Conservation (phyloP, 768 basidiomycete species). For the Russula olivacea region DNA sequence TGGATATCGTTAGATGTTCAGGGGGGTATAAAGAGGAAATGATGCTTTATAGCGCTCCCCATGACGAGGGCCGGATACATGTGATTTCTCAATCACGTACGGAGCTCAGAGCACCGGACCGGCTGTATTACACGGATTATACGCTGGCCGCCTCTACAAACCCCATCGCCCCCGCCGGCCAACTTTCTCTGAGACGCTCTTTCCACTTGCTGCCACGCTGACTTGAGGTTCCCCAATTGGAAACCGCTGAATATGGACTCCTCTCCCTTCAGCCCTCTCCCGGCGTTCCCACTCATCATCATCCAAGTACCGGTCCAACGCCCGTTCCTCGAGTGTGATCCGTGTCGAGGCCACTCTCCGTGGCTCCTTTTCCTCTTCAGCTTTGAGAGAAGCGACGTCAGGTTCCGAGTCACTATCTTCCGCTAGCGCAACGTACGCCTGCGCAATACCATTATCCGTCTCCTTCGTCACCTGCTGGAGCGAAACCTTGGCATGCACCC, state of each 20-base stretch:
- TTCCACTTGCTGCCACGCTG: too few relatives aligned
- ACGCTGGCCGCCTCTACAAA: too few relatives aligned
- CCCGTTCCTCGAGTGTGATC: conserved; percentile 40
- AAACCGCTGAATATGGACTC: conserved; percentile 18
- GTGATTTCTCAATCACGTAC: conserved; percentile 1
- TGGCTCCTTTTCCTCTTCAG: conserved; percentile 27
- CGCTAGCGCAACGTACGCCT: conserved; percentile 65
- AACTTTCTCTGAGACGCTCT: too few relatives aligned
- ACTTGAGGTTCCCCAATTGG: too few relatives aligned
- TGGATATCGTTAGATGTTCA: background rate
- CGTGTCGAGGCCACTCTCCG: background rate
- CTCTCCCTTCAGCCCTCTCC: conserved; percentile 33
- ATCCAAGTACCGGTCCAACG: conserved; percentile 55
- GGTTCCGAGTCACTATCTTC: conserved; percentile 33
- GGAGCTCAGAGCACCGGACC: too few relatives aligned
- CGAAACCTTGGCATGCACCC: conserved; percentile 53
- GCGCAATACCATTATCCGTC: conserved; percentile 58
- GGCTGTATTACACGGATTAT: too few relatives aligned
- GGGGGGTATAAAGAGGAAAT: background rate
- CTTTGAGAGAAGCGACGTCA: conserved; percentile 6
- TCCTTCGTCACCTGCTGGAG: conserved; percentile 65
- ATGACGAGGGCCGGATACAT: background rate
- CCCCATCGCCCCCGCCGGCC: too few relatives aligned
- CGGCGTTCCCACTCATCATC: conserved; percentile 62
- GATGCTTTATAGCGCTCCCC: background rate